These are phyloP conservation scores for Suhomyces canberraensis DNA, from an alignment of 805 yeast species.

Conservation along the genomic window DNA sequence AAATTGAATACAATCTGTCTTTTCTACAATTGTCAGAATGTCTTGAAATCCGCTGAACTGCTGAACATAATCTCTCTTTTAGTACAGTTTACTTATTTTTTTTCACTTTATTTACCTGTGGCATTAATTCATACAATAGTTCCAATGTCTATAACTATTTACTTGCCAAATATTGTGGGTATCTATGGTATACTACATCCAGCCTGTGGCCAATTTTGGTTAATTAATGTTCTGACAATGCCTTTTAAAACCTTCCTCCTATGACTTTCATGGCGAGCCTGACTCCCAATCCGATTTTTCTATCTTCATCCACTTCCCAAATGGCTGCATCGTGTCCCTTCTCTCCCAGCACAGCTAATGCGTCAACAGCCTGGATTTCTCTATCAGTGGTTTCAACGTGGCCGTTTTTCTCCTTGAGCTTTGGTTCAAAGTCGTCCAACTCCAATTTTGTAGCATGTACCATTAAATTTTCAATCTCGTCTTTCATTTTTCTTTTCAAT, in stretches of 20 bases:
- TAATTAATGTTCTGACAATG: no score
- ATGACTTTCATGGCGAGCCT: constrained; percentile 62
- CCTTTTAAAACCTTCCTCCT: constrained; percentile 52
- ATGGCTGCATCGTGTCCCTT: constrained; percentile 4
- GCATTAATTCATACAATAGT: no score
- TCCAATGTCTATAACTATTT: no score
- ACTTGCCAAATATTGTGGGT: no score
- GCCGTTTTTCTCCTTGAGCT: constrained; percentile 4
- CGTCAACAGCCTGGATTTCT: constrained; percentile 3
- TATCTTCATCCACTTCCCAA: constrained; percentile 48
- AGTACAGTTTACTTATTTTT: no score
- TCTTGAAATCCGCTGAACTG: no score
- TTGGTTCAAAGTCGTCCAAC: constrained; percentile 56
- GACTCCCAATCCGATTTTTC: constrained; percentile 62
- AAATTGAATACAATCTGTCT: no score
- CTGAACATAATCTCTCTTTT: no score
- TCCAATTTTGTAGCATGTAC: constrained; percentile 49
- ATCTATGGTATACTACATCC: no score
- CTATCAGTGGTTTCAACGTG: constrained; percentile 3
- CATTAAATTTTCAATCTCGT: constrained; percentile 62
- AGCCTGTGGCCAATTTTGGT: no score
- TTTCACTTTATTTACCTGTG: no score
- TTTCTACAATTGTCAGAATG: no score
- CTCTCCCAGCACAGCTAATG: constrained; percentile 10
- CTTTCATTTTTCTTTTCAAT: constrained; percentile 53